A percentile compares a stretch with the other conserved stretches of the same genome.
Conservation (phyloP, 768 basidiomycete species). For the Cyclocybe cylindracea region DNA sequence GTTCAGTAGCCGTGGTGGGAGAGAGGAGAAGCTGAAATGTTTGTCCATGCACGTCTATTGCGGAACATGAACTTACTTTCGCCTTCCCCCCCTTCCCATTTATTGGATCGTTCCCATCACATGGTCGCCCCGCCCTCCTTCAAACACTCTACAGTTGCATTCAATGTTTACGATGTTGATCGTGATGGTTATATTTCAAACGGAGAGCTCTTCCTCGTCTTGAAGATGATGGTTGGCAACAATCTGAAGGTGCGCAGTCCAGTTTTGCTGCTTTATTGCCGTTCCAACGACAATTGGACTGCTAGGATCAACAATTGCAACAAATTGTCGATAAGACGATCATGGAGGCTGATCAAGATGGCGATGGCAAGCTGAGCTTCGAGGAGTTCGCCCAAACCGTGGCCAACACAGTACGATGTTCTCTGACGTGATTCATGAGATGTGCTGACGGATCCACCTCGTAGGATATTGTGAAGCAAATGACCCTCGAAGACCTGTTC, state of each 20-base stretch:
- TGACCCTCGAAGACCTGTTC: slow-evolving; percentile 95
- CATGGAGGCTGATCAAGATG: slow-evolving; percentile 99
- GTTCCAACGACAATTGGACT: slow-evolving; percentile 1
- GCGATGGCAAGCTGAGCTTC: slow-evolving; percentile 95
- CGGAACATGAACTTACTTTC: not conserved
- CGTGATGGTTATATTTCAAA: slow-evolving; percentile 98
- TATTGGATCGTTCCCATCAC: not conserved
- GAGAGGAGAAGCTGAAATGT: slow-evolving; percentile 98
- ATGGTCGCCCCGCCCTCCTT: not conserved
- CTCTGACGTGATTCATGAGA: not conserved
- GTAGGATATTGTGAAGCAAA: slow-evolving; percentile 98
- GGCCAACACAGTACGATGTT: slow-evolving; percentile 79
- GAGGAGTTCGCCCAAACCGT: slow-evolving; percentile 98
- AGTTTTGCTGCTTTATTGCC: slow-evolving; percentile 1
- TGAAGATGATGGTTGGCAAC: slow-evolving; percentile 99
- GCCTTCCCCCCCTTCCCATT: slow-evolving; percentile 9
- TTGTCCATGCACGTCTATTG: slow-evolving; percentile 29
- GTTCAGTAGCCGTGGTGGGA: slow-evolving; percentile 93
- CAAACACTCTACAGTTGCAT: slow-evolving; percentile 68
- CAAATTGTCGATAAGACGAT: slow-evolving; percentile 99
- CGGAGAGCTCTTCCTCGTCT: slow-evolving; percentile 95
- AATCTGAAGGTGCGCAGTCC: slow-evolving; percentile 79
- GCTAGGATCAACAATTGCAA: slow-evolving; percentile 94
- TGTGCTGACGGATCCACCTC: not conserved
- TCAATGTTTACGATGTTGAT: slow-evolving; percentile 99